Conservation (phyloP, 2,329 filamentous ascomycete genomes). For the Macrophomina phaseolina region DNA sequence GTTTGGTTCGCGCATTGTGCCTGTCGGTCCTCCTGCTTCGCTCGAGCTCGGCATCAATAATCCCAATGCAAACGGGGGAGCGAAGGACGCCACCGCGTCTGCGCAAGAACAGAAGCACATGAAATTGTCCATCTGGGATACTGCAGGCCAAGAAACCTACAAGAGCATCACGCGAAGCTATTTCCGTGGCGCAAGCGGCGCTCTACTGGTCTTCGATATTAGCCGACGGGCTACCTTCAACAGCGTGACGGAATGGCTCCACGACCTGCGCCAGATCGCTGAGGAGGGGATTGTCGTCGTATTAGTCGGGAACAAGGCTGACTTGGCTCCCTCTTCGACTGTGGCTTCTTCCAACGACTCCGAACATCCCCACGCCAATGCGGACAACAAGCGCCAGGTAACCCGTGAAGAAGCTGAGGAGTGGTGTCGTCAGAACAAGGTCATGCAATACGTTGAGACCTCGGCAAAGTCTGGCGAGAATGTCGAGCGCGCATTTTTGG, state of each 20-base stretch:
- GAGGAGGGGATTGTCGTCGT: constrained; percentile 95
- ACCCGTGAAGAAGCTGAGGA: constrained; percentile 82
- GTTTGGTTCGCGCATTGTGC: constrained; percentile 90
- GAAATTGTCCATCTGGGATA: constrained; percentile 96
- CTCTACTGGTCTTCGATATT: constrained; percentile 93
- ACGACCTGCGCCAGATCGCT: constrained; percentile 91
- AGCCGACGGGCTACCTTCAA: constrained; percentile 82
- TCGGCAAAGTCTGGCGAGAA: constrained; percentile 94
- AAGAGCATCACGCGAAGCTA: constrained; percentile 95
- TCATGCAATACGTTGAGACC: constrained; percentile 94
- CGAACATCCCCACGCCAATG: constrained; percentile 34
- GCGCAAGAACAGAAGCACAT: constrained; percentile 70
- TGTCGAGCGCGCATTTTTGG: constrained; percentile 90
- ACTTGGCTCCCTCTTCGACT: constrained; percentile 65
- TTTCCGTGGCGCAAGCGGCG: constrained; percentile 80
- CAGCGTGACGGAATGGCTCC: constrained; percentile 90
- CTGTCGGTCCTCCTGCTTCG: constrained; percentile 82
- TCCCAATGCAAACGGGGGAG: constrained; percentile 35
- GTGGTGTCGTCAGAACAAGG: constrained; percentile 84
- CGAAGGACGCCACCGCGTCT: constrained; percentile 24
- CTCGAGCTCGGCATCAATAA: constrained; percentile 62
- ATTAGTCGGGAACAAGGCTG: constrained; percentile 92
- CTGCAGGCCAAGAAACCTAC: constrained; percentile 95
- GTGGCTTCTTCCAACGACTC: constrained; percentile 33
- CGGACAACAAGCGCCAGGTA: constrained; percentile 76